Base-by-base conservation (phyloP, 2,329 filamentous ascomycete species). In the Dryadomyces quercus-mongolicae region DNA sequence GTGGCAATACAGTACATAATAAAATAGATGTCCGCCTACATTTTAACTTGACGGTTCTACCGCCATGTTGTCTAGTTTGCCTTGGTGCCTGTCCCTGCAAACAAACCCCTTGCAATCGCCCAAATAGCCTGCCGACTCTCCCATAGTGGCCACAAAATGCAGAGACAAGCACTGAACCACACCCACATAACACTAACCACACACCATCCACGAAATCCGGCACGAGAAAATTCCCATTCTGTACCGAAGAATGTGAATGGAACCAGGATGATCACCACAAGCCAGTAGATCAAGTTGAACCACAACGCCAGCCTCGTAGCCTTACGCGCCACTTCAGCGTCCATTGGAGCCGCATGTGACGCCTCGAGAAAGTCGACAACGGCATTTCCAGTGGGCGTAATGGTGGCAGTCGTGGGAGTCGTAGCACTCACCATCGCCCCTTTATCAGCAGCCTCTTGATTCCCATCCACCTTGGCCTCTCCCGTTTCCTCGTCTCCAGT, bases 181-280 rank as follows among this genome's bases (percentile, higher is more conserved):
- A 70, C 65, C 69, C 69, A 72, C 12, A 71, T 65, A 51, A 71
- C 66, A 10, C 66, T 67, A 10, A 71, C 64, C 5, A 69, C 66
- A 12, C 68, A 66, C 66, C 67, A 71, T 4, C 67, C 70, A 1
- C 57, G 63, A 57, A 71, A 72, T 20, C 68, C 66, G 2, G 58
- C 54, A 42, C 60, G 61, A 18, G 60, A 63, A 48, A 67, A 71
- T n/a, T 67, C 60, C 62, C 68, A 71, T 18, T 62, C 54, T 0
- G 64, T 67, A 1, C 68, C 68, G 49, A 70, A 71, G 18, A 71
- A 57, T 0, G 68, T 61, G 51, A 72, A 70, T 0, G 70, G 69
- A 2, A 71, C 66, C 18, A 71, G 57, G 13, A 70, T 62, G 40
- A 71, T 63, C 0, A 65, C 67, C 1, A 70, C 54, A 5, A 62